These are phyloP conservation scores for Colletotrichum sidae DNA, from an alignment of 2,329 filamentous ascomycete species.

Conservation along the genomic window DNA sequence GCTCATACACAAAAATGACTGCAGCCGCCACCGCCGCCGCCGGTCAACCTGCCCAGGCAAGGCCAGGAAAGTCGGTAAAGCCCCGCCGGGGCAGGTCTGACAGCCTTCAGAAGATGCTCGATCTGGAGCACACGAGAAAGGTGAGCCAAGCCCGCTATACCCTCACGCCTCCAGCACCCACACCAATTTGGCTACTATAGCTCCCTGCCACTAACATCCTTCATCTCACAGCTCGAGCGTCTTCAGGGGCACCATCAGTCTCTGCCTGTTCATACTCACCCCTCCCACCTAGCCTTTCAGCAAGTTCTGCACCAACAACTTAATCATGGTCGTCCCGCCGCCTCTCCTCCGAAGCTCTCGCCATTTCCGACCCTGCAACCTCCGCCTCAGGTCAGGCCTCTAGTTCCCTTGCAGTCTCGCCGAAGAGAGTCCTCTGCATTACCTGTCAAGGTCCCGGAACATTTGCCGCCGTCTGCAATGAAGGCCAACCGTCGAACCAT, in stretches of 20 bases:
- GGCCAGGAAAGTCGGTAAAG: conserved; percentile 8
- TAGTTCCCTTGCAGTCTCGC: conserved; percentile 34
- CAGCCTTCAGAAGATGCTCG: conserved; percentile 69
- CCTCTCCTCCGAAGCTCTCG: conserved; percentile 19
- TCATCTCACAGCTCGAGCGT: conserved; percentile 36
- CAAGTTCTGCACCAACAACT: conserved; percentile 33
- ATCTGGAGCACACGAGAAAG: conserved; percentile 69
- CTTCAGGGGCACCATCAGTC: conserved; percentile 34
- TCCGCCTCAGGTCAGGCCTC: conserved; percentile 22
- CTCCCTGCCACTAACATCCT: conserved; percentile 33
- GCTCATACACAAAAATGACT: conserved; percentile 20
- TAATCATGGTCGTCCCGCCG: conserved; percentile 21
- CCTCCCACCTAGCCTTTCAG: conserved; percentile 34
- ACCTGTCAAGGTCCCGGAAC: conserved; percentile 11
- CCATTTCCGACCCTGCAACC: conserved; percentile 30
- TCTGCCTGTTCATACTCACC: conserved; percentile 22
- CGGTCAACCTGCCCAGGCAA: too few species aligned
- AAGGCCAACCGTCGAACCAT: conserved; percentile 29
- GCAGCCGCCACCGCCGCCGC: conserved; percentile 3
- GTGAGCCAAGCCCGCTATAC: conserved; percentile 50
- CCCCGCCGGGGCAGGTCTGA: conserved; percentile 23
- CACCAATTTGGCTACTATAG: conserved; percentile 27
- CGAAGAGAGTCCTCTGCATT: conserved; percentile 29
- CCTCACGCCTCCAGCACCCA: conserved; percentile 18
- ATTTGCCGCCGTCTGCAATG: conserved; percentile 32